phyloP scores from a whole-genome alignment of 2,329 filamentous ascomycete species.

The Diaporthe citrichinensis region DNA sequence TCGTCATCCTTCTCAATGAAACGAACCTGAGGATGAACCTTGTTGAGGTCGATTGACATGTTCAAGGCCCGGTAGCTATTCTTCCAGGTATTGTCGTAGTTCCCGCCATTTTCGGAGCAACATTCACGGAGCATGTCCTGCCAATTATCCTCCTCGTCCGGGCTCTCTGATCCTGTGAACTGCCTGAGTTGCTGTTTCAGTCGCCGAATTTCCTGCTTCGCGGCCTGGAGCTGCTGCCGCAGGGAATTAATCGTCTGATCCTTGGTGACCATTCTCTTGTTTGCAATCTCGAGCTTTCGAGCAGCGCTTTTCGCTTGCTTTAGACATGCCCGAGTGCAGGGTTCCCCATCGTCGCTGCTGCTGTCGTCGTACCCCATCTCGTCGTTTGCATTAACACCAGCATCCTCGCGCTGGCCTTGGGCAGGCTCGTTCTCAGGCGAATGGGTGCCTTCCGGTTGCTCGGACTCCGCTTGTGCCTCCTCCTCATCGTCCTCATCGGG shows the following conservation, averaged over 20 bases:
- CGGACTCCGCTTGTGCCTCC: neutral
- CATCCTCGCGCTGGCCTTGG: neutral
- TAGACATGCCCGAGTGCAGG: neutral
- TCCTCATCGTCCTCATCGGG: neutral
- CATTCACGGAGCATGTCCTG: neutral
- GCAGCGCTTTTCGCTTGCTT: neutral
- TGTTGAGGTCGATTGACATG: neutral
- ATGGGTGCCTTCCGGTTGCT: neutral
- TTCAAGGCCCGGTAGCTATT: constrained; percentile 18
- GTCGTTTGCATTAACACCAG: neutral
- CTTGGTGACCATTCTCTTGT: neutral
- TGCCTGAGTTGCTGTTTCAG: neutral
- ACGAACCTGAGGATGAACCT: constrained; percentile 18
- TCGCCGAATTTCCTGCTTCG: neutral
- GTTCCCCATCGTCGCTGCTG: neutral
- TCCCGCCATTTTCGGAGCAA: neutral
- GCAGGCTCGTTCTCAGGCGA: neutral
- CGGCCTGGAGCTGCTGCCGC: neutral
- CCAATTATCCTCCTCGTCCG: neutral
- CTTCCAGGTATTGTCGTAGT: constrained; percentile 22
- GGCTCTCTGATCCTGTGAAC: neutral
- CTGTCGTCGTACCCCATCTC: neutral
- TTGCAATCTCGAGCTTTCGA: neutral
- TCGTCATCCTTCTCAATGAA: neutral
- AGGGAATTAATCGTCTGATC: neutral